phyloP scores from a whole-genome alignment of 2,329 filamentous ascomycete species.

The Microdochium nivale region DNA sequence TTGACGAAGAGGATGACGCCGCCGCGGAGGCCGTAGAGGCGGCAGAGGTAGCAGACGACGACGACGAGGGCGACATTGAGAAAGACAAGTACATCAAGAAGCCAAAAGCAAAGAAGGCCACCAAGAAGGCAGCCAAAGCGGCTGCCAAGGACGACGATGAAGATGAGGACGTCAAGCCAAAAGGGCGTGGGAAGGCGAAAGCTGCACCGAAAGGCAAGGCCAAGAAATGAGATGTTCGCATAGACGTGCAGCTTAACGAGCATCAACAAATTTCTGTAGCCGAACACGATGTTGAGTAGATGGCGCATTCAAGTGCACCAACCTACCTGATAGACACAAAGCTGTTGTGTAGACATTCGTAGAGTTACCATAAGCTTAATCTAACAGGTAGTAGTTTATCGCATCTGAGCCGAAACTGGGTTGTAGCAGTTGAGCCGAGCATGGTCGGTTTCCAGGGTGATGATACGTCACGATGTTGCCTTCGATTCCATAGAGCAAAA shows the following conservation, averaged over 20 bases:
- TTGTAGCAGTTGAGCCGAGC: not conserved
- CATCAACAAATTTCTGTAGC: not conserved
- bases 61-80: slow-evolving; percentile 70
- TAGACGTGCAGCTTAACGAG: not conserved
- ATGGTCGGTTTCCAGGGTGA: not conserved
- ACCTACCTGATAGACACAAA: no score
- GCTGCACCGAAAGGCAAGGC: slow-evolving; percentile 36
- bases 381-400: not conserved
- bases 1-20: slow-evolving; percentile 80
- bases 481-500: no score
- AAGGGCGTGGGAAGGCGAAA: slow-evolving; percentile 33
- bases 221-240: slow-evolving; percentile 25
- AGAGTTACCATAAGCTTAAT: no score
- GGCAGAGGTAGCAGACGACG: slow-evolving; percentile 62
- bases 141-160: slow-evolving; percentile 34
- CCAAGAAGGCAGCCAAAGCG: slow-evolving; percentile 41
- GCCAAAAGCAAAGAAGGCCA: slow-evolving; percentile 61
- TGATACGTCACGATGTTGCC: no score
- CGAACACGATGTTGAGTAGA: not conserved
- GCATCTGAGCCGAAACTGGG: not conserved
- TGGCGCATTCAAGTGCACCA: no score
- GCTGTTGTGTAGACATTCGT: no score
- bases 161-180: slow-evolving; percentile 42
- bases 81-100: slow-evolving; percentile 96
- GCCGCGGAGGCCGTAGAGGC: slow-evolving; percentile 47